Evolutionary conservation across 768 basidiomycete genomes (phyloP).

Genomic region (Lentinula boryana): DNA sequence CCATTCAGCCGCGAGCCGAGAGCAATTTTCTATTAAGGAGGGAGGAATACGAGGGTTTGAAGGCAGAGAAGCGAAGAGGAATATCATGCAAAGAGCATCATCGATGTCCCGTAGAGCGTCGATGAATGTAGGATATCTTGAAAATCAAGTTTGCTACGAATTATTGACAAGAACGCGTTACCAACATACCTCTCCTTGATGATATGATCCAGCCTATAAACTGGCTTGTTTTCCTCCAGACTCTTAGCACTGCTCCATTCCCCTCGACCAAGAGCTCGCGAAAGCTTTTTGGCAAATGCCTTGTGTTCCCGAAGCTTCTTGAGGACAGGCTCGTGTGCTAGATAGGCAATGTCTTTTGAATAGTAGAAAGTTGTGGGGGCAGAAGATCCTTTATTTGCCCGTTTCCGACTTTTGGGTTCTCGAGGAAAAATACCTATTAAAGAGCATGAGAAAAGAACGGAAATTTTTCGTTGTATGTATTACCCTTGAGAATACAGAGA

Average conservation of each 20-base stretch:
- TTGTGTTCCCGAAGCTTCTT: constrained; percentile 95
- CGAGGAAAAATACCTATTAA: constrained; percentile 89
- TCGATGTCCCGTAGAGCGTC: constrained; percentile 96
- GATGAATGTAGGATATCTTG: constrained; percentile 93
- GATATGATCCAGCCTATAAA: constrained; percentile 90
- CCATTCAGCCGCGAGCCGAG: constrained; percentile 91
- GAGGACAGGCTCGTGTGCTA: constrained; percentile 93
- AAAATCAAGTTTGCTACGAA: neutral
- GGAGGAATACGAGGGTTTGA: constrained; percentile 78
- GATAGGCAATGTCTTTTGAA: constrained; percentile 94
- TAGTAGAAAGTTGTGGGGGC: constrained; percentile 98
- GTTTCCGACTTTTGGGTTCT: constrained; percentile 86
- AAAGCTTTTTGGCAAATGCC: constrained; percentile 94
- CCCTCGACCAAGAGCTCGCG: constrained; percentile 84
- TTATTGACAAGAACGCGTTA: neutral
- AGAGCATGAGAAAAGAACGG: constrained; percentile 1
- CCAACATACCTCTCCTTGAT: constrained; percentile 85
- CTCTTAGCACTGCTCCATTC: constrained; percentile 96
- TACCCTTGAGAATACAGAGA: constrained; percentile 96
- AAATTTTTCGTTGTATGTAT: constrained; percentile 13
- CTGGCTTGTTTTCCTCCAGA: constrained; percentile 87
- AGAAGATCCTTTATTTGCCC: constrained; percentile 95
- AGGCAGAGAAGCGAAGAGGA: constrained; percentile 88
- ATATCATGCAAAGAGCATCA: constrained; percentile 93
- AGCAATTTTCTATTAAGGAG: constrained; percentile 84